Evolutionary conservation across 2,329 filamentous ascomycete genomes (phyloP).

Genomic region (Cordyceps farinosa): DNA sequence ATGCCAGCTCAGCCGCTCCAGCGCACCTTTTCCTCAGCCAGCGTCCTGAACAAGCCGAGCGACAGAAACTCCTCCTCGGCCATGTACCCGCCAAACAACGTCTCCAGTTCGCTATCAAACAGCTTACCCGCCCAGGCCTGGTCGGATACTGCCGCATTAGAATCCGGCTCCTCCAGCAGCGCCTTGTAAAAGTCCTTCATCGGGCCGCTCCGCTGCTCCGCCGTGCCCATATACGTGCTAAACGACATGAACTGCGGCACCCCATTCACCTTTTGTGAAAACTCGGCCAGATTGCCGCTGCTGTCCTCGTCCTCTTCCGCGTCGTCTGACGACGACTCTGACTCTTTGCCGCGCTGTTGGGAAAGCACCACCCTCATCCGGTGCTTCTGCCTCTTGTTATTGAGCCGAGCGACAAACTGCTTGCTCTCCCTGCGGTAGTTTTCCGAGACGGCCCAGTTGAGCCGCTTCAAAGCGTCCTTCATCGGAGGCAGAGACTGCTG

Average conservation of each 20-base stretch:
- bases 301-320: neutral
- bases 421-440: conserved; percentile 11
- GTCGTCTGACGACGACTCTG: neutral
- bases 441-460: neutral
- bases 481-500: conserved; percentile 2
- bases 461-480: neutral
- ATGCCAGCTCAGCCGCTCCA: conserved; percentile 11
- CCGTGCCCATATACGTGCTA: conserved; percentile 12
- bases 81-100: conserved; percentile 13
- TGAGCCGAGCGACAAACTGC: neutral
- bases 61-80: conserved; percentile 14
- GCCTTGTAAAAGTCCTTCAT: conserved; percentile 2
- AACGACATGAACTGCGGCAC: conserved; percentile 15
- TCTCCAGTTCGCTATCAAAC: conserved; percentile 12
- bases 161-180: neutral
- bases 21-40: conserved; percentile 17
- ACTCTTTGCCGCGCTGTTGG: neutral
- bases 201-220: neutral
- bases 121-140: conserved; percentile 6
- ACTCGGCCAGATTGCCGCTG: neutral
- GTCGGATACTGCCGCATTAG: neutral
- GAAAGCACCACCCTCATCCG: neutral
- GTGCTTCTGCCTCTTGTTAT: neutral
- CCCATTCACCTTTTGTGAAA: neutral
- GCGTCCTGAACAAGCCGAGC: conserved; percentile 9